These are phyloP conservation scores for Avicennia marina DNA, from an alignment of 257 asterid species.

Conservation along the genomic window DNA sequence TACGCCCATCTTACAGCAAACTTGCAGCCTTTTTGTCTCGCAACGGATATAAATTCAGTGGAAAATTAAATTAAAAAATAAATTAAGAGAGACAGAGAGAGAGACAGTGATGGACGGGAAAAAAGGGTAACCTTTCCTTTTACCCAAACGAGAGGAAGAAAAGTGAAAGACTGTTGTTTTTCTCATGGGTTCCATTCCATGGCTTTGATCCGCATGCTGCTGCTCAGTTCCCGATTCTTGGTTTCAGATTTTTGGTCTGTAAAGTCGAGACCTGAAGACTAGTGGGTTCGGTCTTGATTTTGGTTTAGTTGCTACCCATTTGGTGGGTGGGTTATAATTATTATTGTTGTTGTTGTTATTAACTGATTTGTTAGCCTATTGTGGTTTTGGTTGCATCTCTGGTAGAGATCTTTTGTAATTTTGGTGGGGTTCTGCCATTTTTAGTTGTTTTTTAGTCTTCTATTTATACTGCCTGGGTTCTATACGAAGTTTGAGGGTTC, in stretches of 20 bases:
- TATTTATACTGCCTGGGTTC: not conserved
- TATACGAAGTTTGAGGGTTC: not conserved
- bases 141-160: slow-evolving; percentile 48
- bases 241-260: slow-evolving; percentile 16
- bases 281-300: slow-evolving; percentile 36
- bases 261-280: slow-evolving; percentile 30
- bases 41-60: slow-evolving; percentile 35
- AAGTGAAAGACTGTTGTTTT: slow-evolving; percentile 47
- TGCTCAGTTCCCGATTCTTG: slow-evolving; percentile 34
- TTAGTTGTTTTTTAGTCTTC: not conserved
- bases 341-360: slow-evolving; percentile 1
- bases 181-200: slow-evolving; percentile 38
- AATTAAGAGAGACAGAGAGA: not conserved
- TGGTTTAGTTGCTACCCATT: slow-evolving; percentile 25
- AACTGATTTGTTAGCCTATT: slow-evolving; percentile 39
- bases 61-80: slow-evolving; percentile 9
- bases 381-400: slow-evolving; percentile 43
- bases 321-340: slow-evolving; percentile 29
- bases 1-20: slow-evolving; percentile 12
- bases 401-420: slow-evolving; percentile 27
- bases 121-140: slow-evolving; percentile 43
- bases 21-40: slow-evolving; percentile 30
- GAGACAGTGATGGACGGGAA: not conserved
- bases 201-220: slow-evolving; percentile 45
- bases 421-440: not conserved